A percentile compares a stretch with the other conserved stretches of the same genome.
phyloP scores from a whole-genome alignment of 495 filamentous ascomycete genomes.

The Trichoderma erinaceum region DNA sequence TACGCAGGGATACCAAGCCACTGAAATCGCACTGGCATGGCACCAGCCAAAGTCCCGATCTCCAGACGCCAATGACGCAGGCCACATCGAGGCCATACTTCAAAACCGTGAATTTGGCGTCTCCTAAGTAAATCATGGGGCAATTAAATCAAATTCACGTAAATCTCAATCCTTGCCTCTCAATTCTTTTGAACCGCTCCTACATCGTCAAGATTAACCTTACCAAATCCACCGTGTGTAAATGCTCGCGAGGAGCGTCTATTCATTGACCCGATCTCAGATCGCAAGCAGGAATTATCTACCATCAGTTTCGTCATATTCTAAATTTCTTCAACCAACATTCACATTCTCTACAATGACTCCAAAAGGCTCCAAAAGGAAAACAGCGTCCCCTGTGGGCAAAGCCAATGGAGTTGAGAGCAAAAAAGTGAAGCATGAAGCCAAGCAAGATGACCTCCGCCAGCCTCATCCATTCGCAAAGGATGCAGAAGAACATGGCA shows the following conservation, averaged over 20 bases:
- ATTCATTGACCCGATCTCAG: background rate
- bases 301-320: background rate
- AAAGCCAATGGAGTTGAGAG: background rate
- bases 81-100: background rate
- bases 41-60: constrained; percentile 1
- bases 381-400: background rate
- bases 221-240: background rate
- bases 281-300: background rate
- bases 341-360: constrained; percentile 1
- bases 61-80: constrained; percentile 11
- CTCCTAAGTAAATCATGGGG: background rate
- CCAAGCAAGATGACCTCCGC: constrained; percentile 25
- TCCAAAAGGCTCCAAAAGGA: background rate
- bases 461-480: constrained; percentile 36
- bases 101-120: background rate
- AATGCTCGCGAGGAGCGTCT: background rate
- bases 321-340: background rate
- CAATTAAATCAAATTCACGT: background rate
- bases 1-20: constrained; percentile 9
- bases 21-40: background rate
- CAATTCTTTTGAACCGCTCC: background rate
- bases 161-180: background rate
- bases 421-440: constrained; percentile 6
- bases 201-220: background rate
- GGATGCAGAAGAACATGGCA: constrained; percentile 57